phyloP scores from a whole-genome alignment of 192 early-diverging fungal genomes.

The Coemansia reversa region DNA sequence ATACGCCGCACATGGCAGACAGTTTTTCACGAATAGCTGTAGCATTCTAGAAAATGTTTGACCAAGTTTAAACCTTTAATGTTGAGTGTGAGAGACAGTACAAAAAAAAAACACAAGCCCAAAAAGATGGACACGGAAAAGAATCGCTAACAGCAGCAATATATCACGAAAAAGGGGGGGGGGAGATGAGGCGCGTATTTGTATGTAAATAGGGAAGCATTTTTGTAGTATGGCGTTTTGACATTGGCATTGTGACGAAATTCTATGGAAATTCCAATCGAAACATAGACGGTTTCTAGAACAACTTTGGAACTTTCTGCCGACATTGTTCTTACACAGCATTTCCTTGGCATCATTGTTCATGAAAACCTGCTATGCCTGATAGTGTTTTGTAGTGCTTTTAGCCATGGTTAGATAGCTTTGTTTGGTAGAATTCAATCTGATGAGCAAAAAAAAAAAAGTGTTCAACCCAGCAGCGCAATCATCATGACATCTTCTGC shows the following conservation, averaged over 20 bases:
- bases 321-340: conserved; percentile 1
- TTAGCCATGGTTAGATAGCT: background rate
- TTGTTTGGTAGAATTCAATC: background rate
- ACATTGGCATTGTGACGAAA: conserved; percentile 1
- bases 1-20: background rate
- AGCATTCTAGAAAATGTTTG: background rate
- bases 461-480: background rate
- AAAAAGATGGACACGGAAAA: background rate
- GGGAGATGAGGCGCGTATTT: background rate
- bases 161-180: background rate
- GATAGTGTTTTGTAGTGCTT: background rate
- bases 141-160: conserved; percentile 1
- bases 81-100: background rate
- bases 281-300: conserved; percentile 11
- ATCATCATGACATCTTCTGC: background rate
- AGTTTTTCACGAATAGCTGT: background rate
- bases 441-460: background rate
- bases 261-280: conserved; percentile 16
- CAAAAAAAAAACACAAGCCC: conserved; percentile 11
- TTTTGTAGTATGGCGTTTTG: conserved; percentile 1
- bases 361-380: background rate
- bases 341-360: background rate
- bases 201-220: background rate
- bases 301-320: background rate
- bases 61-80: background rate